Conservation (phyloP, 1,139 yeast genomes). For the Entelexis paramagnoliae region DNA sequence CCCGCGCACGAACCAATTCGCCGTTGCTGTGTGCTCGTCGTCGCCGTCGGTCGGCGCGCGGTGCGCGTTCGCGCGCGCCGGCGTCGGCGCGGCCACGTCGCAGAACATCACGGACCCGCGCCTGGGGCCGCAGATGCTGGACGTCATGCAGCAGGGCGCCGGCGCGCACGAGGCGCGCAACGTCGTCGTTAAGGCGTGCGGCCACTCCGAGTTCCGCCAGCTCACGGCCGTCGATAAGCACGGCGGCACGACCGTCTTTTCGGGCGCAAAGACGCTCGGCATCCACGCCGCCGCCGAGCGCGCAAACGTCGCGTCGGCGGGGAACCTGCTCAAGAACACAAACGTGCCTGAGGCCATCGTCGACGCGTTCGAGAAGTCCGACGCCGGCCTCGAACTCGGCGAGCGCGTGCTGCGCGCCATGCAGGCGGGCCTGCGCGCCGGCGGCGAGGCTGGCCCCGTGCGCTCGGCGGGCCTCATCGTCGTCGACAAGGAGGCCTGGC, state of each 20-base stretch:
- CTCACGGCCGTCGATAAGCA: constrained; percentile 14
- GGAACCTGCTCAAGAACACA: constrained; percentile 16
- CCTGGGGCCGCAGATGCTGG: constrained; percentile 17
- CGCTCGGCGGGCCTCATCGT: constrained; percentile 17
- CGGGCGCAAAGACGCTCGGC: constrained; percentile 19
- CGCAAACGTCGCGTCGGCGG: constrained; percentile 19
- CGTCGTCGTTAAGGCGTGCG: constrained; percentile 1
- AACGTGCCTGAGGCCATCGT: constrained; percentile 18
- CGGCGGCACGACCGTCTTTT: constrained; percentile 19
- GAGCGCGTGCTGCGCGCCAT: constrained; percentile 18
- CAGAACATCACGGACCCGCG: constrained; percentile 23
- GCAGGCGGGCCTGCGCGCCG: constrained; percentile 22
- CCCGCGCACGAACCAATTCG: constrained; percentile 19
- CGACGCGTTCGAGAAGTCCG: constrained; percentile 11
- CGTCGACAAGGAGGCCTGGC: constrained; percentile 19
- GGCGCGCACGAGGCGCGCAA: constrained; percentile 15
- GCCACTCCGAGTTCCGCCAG: constrained; percentile 16
- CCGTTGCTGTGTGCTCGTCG: constrained; percentile 19
- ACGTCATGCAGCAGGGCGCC: constrained; percentile 12
- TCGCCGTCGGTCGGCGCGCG: constrained; percentile 22
- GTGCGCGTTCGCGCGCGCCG: constrained; percentile 21
- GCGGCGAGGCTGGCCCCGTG: constrained; percentile 23
- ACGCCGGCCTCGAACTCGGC: constrained; percentile 11
- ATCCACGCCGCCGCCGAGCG: constrained; percentile 10
- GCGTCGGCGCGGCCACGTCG: constrained; percentile 21